Conservation (phyloP, 2,329 filamentous ascomycete genomes). For the Fusarium equiseti region DNA sequence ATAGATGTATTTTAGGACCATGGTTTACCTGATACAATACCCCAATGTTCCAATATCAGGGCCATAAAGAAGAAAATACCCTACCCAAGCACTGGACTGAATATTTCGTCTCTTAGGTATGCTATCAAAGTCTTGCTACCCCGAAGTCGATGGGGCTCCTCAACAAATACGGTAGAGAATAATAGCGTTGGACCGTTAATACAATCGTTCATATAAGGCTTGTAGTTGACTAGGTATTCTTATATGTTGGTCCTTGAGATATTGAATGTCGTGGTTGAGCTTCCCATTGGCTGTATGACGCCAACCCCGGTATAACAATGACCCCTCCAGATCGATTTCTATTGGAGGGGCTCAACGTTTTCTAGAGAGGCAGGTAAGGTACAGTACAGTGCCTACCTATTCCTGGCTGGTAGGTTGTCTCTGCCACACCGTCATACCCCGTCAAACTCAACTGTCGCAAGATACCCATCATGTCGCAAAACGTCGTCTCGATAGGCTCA, state of each 20-base stretch:
- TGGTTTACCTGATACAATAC: not conserved
- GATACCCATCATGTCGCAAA: slow-evolving; percentile 48
- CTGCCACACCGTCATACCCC: slow-evolving; percentile 43
- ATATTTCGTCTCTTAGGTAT: not conserved
- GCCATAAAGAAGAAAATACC: not conserved
- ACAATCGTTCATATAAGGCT: not conserved
- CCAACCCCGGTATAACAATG: slow-evolving; percentile 49
- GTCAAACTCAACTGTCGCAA: slow-evolving; percentile 37
- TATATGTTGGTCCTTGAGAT: not conserved
- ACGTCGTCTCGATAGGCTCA: slow-evolving; percentile 56
- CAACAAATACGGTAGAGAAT: not conserved
- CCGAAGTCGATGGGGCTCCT: too few relatives aligned
- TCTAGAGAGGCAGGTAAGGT: slow-evolving; percentile 1
- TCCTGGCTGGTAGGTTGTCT: slow-evolving; percentile 36
- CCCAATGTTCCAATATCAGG: not conserved
- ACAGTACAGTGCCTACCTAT: not conserved
- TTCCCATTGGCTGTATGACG: slow-evolving; percentile 38
- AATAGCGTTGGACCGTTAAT: not conserved
- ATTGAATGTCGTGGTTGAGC: not conserved
- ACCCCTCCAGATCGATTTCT: slow-evolving; percentile 39
- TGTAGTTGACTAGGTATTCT: too few relatives aligned
- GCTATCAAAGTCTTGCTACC: not conserved
- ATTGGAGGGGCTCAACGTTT: slow-evolving; percentile 43
- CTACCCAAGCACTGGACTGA: not conserved
- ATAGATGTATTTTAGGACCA: not conserved